phyloP scores from a whole-genome alignment of 257 asterid species.

The Solanum appendiculatum region DNA sequence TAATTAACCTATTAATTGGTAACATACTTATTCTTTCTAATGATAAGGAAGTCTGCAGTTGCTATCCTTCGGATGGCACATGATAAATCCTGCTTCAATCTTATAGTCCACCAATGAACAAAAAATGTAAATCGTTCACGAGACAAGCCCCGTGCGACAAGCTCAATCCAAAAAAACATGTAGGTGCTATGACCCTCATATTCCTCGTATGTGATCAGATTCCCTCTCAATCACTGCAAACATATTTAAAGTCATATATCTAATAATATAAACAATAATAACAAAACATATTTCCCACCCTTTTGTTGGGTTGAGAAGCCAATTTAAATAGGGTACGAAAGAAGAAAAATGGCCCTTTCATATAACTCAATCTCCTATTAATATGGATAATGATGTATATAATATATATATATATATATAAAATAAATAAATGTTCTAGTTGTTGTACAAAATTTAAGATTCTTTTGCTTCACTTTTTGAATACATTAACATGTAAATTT shows the following conservation, averaged over 20 bases:
- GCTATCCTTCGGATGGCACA: not conserved
- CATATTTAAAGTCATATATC: not conserved
- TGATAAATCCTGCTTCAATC: not conserved
- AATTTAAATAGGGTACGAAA: not conserved
- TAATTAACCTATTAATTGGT: not conserved
- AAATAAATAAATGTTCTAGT: not conserved
- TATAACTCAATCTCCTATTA: not conserved
- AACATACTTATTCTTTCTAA: not conserved
- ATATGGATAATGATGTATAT: not conserved
- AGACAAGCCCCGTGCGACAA: not conserved
- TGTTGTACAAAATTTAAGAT: not conserved
- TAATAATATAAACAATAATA: not conserved
- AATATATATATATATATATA: not conserved
- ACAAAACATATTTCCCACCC: not conserved
- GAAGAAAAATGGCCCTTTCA: not conserved
- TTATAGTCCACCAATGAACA: not conserved
- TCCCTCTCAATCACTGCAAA: rapidly evolving
- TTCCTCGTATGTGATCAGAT: not conserved
- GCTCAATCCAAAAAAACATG: too few relatives aligned
- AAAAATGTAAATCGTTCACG: not conserved
- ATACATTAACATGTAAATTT: not conserved
- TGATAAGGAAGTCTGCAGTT: not conserved
- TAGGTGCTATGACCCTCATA: rapidly evolving
- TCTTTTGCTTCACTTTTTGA: not conserved
- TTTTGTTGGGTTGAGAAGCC: not conserved